These are phyloP conservation scores for Oldenlandia corymbosa DNA, from an alignment of 257 asterid genomes.

Conservation along the genomic window DNA sequence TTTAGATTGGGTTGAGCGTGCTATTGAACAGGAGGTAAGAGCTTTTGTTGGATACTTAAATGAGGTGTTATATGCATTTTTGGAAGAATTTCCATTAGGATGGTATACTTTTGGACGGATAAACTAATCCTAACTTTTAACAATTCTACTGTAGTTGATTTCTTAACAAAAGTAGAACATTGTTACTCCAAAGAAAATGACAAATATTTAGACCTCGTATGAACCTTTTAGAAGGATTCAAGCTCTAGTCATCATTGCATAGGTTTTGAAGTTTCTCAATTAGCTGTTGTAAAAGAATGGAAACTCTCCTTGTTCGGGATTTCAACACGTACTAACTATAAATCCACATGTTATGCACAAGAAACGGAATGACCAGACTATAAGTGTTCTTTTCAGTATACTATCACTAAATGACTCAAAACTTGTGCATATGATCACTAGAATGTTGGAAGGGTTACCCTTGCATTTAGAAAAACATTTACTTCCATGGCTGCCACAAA, in stretches of 20 bases:
- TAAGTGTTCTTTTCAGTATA: too few species aligned
- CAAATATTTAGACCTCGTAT: not conserved
- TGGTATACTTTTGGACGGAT: not conserved
- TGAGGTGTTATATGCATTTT: too few species aligned
- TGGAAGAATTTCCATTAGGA: not conserved
- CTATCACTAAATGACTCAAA: not conserved
- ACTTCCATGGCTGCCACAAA: not conserved
- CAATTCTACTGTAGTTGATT: not conserved
- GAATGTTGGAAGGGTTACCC: not conserved
- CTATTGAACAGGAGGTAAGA: constrained; percentile 85
- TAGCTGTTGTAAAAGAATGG: too few species aligned
- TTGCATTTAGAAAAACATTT: not conserved
- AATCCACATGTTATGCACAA: not conserved
- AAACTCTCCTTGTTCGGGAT: too few species aligned
- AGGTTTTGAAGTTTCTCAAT: too few species aligned
- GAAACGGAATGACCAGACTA: too few species aligned
- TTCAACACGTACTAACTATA: too few species aligned
- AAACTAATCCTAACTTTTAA: too few species aligned
- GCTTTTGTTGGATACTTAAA: not conserved
- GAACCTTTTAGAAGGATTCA: too few species aligned
- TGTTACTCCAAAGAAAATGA: not conserved
- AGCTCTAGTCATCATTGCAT: too few species aligned
- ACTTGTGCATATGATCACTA: not conserved
- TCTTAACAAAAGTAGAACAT: not conserved
- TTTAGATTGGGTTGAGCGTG: constrained; percentile 90